Evolutionary conservation across 176 grass and related monocot genomes (phyloP).

Genomic region (Aechmea fasciata): DNA sequence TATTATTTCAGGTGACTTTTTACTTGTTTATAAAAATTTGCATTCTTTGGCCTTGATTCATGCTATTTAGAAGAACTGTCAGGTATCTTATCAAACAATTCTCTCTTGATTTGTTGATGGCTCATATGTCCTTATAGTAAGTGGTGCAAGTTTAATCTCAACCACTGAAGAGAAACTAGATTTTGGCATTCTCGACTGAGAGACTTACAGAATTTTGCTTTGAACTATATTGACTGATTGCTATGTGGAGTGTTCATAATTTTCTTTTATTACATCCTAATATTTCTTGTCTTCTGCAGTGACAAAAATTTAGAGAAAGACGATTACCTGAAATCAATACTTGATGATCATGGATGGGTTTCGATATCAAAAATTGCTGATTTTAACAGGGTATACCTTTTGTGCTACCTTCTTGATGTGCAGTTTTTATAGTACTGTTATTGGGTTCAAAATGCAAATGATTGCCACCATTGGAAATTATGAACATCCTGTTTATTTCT

Average conservation of each 20-base stretch:
- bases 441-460: constrained; percentile 5
- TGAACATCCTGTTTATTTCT: background rate
- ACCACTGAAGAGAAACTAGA: too few species aligned
- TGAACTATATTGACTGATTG: too few species aligned
- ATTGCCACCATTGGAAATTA: constrained; percentile 6
- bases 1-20: constrained; percentile 63
- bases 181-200: too few species aligned
- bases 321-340: constrained; percentile 60
- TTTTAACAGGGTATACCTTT: constrained; percentile 62
- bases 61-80: background rate
- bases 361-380: constrained; percentile 55
- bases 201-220: too few species aligned
- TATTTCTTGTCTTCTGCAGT: constrained; percentile 17
- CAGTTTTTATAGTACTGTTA: background rate
- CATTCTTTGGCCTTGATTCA: background rate
- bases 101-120: too few species aligned
- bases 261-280: background rate
- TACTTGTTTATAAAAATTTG: constrained; percentile 14
- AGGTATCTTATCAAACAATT: too few species aligned
- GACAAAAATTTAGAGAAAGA: constrained; percentile 58
- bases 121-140: too few species aligned
- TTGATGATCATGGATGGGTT: constrained; percentile 72
- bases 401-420: constrained; percentile 11
- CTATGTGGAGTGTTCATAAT: background rate
- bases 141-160: too few species aligned